Percentiles rank a stretch among this genome's conserved stretches.
Conservation (phyloP, 768 basidiomycete genomes). For the Trametes cinnabarina region DNA sequence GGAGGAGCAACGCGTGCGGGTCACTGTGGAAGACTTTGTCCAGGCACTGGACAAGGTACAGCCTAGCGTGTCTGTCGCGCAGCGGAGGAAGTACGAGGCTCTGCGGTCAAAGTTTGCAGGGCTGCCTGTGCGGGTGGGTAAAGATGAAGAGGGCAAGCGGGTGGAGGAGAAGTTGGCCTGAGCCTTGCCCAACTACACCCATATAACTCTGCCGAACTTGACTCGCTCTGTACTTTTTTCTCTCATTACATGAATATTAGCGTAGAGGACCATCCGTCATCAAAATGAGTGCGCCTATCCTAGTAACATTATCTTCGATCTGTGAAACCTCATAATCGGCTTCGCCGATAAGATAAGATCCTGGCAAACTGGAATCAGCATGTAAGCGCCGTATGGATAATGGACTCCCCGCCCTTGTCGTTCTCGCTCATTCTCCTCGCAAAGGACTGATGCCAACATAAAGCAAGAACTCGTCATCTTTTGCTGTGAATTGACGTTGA, state of each 20-base stretch:
- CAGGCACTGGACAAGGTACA: conserved; percentile 75
- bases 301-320: no score
- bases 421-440: background rate
- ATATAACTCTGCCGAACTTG: no score
- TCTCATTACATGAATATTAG: no score
- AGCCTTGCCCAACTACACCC: no score
- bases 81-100: conserved; percentile 80
- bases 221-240: no score
- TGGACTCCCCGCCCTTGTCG: background rate
- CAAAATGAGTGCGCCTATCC: no score
- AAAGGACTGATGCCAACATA: background rate
- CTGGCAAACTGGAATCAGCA: no score
- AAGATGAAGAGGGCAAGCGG: conserved; percentile 18
- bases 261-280: no score
- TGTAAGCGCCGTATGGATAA: no score
- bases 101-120: conserved; percentile 84
- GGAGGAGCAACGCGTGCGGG: conserved; percentile 37
- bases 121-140: conserved; percentile 42
- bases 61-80: conserved; percentile 80
- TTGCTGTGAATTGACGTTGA: no score
- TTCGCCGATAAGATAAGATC: background rate
- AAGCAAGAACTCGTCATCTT: background rate
- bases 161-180: conserved; percentile 3
- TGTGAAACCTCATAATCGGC: no score
- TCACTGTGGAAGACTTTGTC: conserved; percentile 67